These are phyloP conservation scores for Aureobasidium uvarum DNA, from an alignment of 2,329 filamentous ascomycete species.

Conservation along the genomic window DNA sequence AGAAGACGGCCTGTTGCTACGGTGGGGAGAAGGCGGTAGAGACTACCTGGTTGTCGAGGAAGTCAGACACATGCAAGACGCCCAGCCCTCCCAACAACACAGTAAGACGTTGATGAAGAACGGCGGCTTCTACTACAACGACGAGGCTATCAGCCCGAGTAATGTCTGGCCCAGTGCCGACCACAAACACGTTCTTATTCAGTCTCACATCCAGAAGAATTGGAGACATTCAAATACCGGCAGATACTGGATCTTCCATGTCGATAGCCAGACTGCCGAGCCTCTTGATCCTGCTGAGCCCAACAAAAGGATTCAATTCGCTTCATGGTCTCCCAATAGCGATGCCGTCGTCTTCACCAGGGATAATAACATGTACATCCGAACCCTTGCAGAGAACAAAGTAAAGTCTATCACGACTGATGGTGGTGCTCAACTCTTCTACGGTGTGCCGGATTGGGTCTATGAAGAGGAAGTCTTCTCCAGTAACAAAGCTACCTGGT, in stretches of 20 bases:
- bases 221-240: constrained; percentile 90
- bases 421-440: constrained; percentile 85
- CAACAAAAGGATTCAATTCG: constrained; percentile 71
- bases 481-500: constrained; percentile 86
- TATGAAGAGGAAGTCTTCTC: constrained; percentile 84
- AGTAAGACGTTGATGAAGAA: constrained; percentile 74
- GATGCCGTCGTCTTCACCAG: constrained; percentile 86
- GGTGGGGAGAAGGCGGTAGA: constrained; percentile 61
- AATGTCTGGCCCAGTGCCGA: constrained; percentile 75
- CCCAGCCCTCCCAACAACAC: constrained; percentile 46
- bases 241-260: constrained; percentile 89
- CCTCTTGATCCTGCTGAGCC: constrained; percentile 70
- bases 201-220: constrained; percentile 68
- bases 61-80: constrained; percentile 58
- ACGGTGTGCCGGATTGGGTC: constrained; percentile 96
- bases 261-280: constrained; percentile 72
- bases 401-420: constrained; percentile 77
- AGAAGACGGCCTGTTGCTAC: constrained; percentile 81
- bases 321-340: constrained; percentile 83
- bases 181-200: constrained; percentile 81
- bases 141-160: constrained; percentile 55
- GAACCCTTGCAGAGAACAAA: constrained; percentile 60
- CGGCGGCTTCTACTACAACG: constrained; percentile 60
- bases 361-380: constrained; percentile 85
- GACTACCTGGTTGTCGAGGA: constrained; percentile 85